These are phyloP conservation scores for Coniochaeta ligniaria DNA, from an alignment of 2,329 filamentous ascomycete genomes.

Conservation along the genomic window DNA sequence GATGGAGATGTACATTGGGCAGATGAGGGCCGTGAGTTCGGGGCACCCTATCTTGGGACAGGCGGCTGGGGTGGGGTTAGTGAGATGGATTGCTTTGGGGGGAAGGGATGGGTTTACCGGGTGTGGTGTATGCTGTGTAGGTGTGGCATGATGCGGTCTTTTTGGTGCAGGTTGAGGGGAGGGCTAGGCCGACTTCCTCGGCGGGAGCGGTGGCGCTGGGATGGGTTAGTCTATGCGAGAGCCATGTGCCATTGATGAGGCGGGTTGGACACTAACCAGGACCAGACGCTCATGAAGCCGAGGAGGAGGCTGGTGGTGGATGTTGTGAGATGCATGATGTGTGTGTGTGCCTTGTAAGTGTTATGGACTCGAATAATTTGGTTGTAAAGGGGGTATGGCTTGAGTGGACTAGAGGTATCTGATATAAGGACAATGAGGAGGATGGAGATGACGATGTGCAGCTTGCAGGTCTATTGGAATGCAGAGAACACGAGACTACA, in stretches of 20 bases:
- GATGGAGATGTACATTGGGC: constrained; percentile 21
- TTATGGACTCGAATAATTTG: neutral
- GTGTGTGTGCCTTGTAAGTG: neutral
- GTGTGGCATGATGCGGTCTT: constrained; percentile 1
- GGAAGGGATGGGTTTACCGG: neutral
- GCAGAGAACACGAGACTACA: neutral
- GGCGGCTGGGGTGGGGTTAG: neutral
- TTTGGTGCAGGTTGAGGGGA: constrained; percentile 1
- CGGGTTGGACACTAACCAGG: neutral
- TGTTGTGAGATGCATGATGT: neutral
- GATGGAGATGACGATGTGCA: neutral
- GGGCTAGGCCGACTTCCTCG: neutral
- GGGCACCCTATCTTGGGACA: neutral
- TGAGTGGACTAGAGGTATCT: neutral
- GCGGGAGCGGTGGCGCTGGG: neutral
- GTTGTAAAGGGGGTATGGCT: neutral
- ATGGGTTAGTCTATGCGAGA: neutral
- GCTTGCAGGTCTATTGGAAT: neutral
- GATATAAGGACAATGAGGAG: neutral
- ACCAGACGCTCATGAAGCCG: neutral
- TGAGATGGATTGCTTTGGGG: neutral
- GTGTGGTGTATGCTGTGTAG: neutral
- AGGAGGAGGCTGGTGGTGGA: neutral
- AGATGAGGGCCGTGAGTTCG: constrained; percentile 13
- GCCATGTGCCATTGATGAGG: neutral